Conservation (phyloP, 1,284 basidiomycete species). For the Marasmius sp. region DNA sequence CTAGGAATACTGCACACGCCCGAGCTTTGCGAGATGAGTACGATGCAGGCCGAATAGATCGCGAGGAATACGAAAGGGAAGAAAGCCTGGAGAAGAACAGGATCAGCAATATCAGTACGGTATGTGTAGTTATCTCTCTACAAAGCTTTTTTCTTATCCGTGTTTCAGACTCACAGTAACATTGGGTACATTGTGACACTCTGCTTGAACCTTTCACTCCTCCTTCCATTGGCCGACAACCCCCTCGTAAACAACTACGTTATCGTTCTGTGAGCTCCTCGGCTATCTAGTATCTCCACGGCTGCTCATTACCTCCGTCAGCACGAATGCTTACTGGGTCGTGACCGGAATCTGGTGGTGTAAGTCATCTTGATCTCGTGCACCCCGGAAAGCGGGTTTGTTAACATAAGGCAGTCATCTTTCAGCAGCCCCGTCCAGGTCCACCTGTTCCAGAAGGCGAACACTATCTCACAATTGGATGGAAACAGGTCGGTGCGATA, state of each 20-base stretch:
- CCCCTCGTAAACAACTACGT: slow-evolving; percentile 74
- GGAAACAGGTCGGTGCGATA: slow-evolving; percentile 63
- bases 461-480: slow-evolving; percentile 72
- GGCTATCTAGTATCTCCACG: not conserved
- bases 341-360: slow-evolving; percentile 80
- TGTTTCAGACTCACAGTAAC: slow-evolving; percentile 67
- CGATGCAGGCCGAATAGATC: slow-evolving; percentile 55
- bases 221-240: slow-evolving; percentile 67
- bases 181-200: slow-evolving; percentile 71
- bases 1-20: slow-evolving; percentile 74
- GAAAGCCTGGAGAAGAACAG: slow-evolving; percentile 83
- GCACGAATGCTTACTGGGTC: slow-evolving; percentile 76
- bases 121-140: slow-evolving; percentile 30
- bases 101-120: slow-evolving; percentile 84
- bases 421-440: slow-evolving; percentile 73
- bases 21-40: slow-evolving; percentile 58
- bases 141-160: slow-evolving; percentile 10
- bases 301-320: slow-evolving; percentile 26
- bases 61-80: slow-evolving; percentile 69
- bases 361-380: slow-evolving; percentile 33
- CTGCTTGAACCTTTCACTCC: slow-evolving; percentile 68
- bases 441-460: slow-evolving; percentile 73
- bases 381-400: slow-evolving; percentile 2
- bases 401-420: slow-evolving; percentile 52
- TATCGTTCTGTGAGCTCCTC: slow-evolving; percentile 51